Conservation (phyloP, 1,139 yeast genomes). For the Scheffersomyces segobiensis region DNA sequence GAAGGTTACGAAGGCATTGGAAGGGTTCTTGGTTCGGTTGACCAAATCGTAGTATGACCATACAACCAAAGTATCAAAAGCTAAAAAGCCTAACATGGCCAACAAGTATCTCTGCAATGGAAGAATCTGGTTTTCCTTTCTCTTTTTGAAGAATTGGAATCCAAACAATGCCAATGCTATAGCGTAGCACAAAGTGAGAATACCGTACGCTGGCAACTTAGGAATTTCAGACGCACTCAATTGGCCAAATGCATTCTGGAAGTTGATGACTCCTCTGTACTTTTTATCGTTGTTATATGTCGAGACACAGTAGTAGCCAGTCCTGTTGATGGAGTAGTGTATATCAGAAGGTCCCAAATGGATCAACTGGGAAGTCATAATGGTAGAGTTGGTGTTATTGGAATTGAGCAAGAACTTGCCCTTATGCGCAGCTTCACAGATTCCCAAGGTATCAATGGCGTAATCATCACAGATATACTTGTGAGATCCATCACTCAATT, state of each 20-base stretch:
- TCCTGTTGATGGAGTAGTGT: conserved; percentile 63
- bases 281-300: conserved; percentile 46
- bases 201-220: conserved; percentile 85
- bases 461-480: conserved; percentile 75
- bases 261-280: conserved; percentile 68
- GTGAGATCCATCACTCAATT: conserved; percentile 27
- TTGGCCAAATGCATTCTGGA: conserved; percentile 89
- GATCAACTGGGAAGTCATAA: conserved; percentile 56
- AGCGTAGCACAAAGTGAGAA: conserved; percentile 79
- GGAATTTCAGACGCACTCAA: conserved; percentile 90
- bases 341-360: conserved; percentile 61
- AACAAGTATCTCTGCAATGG: conserved; percentile 90
- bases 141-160: conserved; percentile 82
- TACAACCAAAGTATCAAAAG: conserved; percentile 80
- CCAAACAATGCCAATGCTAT: conserved; percentile 80
- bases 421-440: conserved; percentile 54
- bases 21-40: conserved; percentile 55
- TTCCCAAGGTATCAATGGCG: conserved; percentile 54
- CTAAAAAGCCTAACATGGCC: conserved; percentile 79
- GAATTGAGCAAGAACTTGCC: conserved; percentile 62
- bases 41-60: conserved; percentile 91
- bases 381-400: conserved; percentile 49
- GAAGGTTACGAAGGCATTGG: conserved; percentile 57
- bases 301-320: conserved; percentile 92
- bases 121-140: conserved; percentile 72